Evolutionary conservation across 78 protist genomes (phyloP), one percentile per base, ranked within the genome.

Genomic region (Dictyostelium capitatum): DNA sequence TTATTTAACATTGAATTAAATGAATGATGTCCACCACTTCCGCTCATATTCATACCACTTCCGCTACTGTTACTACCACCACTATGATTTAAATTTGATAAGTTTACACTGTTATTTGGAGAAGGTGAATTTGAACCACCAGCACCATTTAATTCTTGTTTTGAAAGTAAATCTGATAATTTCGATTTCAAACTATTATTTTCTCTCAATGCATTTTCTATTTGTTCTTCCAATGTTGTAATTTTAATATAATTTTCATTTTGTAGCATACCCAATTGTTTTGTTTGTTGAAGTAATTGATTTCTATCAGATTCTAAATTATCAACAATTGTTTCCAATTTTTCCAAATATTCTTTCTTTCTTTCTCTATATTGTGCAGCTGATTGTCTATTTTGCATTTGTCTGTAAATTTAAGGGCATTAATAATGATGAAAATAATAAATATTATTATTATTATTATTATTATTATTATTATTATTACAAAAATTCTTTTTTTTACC

Each of bases 331-430:
- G 82, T 51, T 59, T 84, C 91, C 57, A 84, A 57, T 62, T 84
- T 84, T 54, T 84, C 91, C 23, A 84, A 53, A 74, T 84, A 84
- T 74, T 84, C 91, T 23, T 84, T 84, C 28, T 84, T 84, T 57
- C 91, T 84, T 17, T 84, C 91, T 69, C 91, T 84, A 43, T 84
- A 84, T 73, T 84, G 91, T 54, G 91, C 91, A 28, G 91, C 91
- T 41, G 82, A 73, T 56, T 84, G 91, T 84, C 91, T 84, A 73
- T 84, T 84, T 57, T 84, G 91, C 91, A 84, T 84, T 84, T 84
- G 91, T 84, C 91, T 84, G 74, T 23, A 48, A 37, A 37, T n/a
- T n/a, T n/a, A n/a, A n/a, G n/a, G n/a, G n/a, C n/a, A n/a, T n/a
- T 67, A 23, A 50, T 43, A 50, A 32, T 2, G 19, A 23, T 1